phyloP scores from a whole-genome alignment of 116 monocot genomes.

The Posidonia oceanica region DNA sequence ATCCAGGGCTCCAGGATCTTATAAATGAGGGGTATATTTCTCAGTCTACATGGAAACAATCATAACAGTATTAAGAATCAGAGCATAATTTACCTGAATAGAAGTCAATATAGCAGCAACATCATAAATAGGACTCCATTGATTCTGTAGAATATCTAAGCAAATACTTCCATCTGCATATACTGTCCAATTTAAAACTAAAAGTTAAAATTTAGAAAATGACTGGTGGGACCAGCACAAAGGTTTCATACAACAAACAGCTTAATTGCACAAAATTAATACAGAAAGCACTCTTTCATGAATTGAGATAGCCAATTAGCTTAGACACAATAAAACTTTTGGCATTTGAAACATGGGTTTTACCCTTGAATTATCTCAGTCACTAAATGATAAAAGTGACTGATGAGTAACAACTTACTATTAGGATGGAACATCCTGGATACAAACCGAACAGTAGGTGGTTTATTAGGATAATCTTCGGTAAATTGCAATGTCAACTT shows the following conservation, averaged over 20 bases:
- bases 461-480: conserved; percentile 72
- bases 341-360: too few species aligned
- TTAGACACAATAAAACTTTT: neutral
- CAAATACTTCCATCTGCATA: conserved; percentile 70
- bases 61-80: neutral
- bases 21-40: too few species aligned
- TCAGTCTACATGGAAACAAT: neutral
- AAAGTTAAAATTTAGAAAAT: neutral
- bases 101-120: conserved; percentile 45
- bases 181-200: conserved; percentile 21
- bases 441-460: conserved; percentile 70
- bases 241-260: neutral
- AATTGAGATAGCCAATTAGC: neutral
- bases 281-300: too few species aligned
- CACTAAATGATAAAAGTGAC: too few species aligned
- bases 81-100: conserved; percentile 25
- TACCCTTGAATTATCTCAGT: too few species aligned
- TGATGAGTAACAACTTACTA: conserved; percentile 23
- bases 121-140: conserved; percentile 59
- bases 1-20: too few species aligned
- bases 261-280: too few species aligned
- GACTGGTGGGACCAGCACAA: too few species aligned
- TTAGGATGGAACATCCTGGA: conserved; percentile 78
- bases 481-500: conserved; percentile 54
- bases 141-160: conserved; percentile 56